Conservation (phyloP, 1,139 yeast species). For the Diutina ranongensis region DNA sequence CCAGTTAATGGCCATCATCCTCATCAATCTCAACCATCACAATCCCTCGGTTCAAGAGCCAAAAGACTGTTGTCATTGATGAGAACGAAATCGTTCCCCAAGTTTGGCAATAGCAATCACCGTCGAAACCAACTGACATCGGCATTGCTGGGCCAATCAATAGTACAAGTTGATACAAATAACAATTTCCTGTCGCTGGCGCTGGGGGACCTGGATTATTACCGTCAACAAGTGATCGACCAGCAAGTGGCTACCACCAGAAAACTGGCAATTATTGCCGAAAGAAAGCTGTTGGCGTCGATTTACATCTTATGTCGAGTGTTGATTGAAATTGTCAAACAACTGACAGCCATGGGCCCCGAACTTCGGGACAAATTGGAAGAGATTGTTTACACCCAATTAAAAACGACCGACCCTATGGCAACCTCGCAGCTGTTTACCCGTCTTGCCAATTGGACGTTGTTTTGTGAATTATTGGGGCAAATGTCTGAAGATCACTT, state of each 20-base stretch:
- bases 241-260: constrained; percentile 44
- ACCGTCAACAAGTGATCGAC: neutral
- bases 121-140: neutral
- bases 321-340: constrained; percentile 83
- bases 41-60: neutral
- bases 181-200: neutral
- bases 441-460: constrained; percentile 87
- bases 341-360: constrained; percentile 69
- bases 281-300: constrained; percentile 74
- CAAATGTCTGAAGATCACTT: constrained; percentile 81
- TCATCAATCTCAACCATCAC: neutral
- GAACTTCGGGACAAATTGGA: constrained; percentile 79
- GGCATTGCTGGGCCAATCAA: neutral
- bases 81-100: neutral
- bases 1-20: neutral
- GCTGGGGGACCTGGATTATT: constrained; percentile 1
- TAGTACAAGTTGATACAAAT: constrained; percentile 17
- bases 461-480: constrained; percentile 82
- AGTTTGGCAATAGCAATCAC: neutral
- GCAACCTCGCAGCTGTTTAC: constrained; percentile 52
- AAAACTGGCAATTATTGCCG: constrained; percentile 71
- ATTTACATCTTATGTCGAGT: constrained; percentile 90
- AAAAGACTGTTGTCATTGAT: constrained; percentile 3
- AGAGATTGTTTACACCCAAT: constrained; percentile 86
- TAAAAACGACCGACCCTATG: constrained; percentile 80